Base-by-base conservation (phyloP, 345 rosid genomes). In the Lagerstroemia speciosa region DNA sequence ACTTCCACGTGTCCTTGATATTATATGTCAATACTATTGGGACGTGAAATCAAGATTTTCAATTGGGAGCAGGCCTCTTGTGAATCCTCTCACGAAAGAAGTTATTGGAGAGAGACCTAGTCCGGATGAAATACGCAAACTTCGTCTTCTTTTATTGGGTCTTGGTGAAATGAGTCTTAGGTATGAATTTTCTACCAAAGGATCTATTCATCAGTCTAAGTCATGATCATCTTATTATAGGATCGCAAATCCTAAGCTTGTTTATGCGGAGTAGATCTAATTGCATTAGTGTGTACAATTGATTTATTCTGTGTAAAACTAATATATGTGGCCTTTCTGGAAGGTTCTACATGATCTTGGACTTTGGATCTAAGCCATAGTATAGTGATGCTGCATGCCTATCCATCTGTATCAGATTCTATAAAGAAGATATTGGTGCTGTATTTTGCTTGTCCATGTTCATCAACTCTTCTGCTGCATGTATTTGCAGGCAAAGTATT, bases 141-240 rank as follows among this genome's bases (percentile, higher is more conserved):
- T 90, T 74, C 96, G 98, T 81, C 97, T 93, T 82, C 87, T 93
- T 73, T 79, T 89, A 67, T 79, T 93, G 78, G 87, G 98, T 78
- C 93, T 90, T 76, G 97, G 96, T 72, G 98, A 93, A 84, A 90
- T 93, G 98, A 85, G 97, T 79, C 89, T 93, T 73, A 86, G 92
- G 98, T 92, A 88, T 41, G 29, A 26, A 53, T 50, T 53, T 53
- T 20, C 60, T 65, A 40, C 31, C 4, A 38, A 38, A 40, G 16
- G 30, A 37, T 40, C 2, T 64, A 36, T 26, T 64, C 67, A 37
- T 4, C 26, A 9, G 45, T 32, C 27, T 64, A 20, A 26, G 50
- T 27, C 3, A 17, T 26, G 52, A 34, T 11, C 14, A 65, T 65
- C 50, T 26, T 38, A 20, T 11, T 63, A 65, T 38, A n/a, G 53